Evolutionary conservation across 345 rosid genomes (phyloP).

Genomic region (Eucalyptus regnans): DNA sequence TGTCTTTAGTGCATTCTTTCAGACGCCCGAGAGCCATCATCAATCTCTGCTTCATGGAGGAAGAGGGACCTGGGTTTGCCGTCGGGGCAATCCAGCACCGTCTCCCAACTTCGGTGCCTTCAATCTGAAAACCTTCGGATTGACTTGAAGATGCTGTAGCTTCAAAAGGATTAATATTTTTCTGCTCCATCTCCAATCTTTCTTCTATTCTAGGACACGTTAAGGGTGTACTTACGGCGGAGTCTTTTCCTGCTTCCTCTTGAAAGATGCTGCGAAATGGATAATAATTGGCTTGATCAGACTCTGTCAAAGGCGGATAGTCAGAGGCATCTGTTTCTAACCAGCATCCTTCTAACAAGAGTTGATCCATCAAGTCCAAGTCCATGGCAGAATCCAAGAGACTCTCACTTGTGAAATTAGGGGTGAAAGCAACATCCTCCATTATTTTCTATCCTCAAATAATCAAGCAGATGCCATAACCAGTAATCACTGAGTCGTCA

Average conservation of each 20-base stretch:
- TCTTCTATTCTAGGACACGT: constrained; percentile 8
- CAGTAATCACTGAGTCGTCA: background rate
- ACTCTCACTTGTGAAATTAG: constrained; percentile 26
- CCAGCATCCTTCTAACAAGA: constrained; percentile 79
- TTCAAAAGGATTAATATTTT: constrained; percentile 3
- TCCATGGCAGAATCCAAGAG: constrained; percentile 53
- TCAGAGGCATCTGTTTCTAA: constrained; percentile 39
- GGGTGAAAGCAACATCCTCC: constrained; percentile 42
- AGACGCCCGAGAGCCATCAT: constrained; percentile 35
- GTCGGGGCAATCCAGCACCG: constrained; percentile 67
- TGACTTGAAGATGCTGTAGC: constrained; percentile 14
- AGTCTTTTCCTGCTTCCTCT: constrained; percentile 9
- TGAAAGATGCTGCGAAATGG: constrained; percentile 12
- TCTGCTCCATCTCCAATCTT: constrained; percentile 1
- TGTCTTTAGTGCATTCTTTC: constrained; percentile 38
- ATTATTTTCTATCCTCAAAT: constrained; percentile 5
- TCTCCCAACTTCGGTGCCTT: constrained; percentile 34
- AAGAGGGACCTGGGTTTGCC: constrained; percentile 12
- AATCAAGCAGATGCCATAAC: background rate
- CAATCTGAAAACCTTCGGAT: constrained; percentile 12
- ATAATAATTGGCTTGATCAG: constrained; percentile 5
- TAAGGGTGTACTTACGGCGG: constrained; percentile 5
- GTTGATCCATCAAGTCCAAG: constrained; percentile 83
- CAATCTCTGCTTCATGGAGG: constrained; percentile 47
- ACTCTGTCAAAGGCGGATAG: constrained; percentile 20